Base-by-base conservation (phyloP, 768 basidiomycete genomes). In the Pisolithus albus region DNA sequence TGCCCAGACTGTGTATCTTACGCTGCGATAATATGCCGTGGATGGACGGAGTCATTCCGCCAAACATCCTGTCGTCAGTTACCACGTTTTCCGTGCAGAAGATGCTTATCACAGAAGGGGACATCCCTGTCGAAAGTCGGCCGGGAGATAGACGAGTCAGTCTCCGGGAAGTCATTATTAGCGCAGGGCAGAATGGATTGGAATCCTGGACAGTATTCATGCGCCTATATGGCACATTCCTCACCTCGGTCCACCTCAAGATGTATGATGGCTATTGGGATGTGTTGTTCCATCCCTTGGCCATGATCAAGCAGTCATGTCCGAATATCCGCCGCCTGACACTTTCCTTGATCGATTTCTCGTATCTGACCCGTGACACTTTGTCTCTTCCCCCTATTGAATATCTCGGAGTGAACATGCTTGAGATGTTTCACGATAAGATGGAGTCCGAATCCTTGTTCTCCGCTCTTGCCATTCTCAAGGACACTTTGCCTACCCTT, bases 311-410 rank as follows among this genome's bases (percentile, higher is more conserved):
- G 0, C 42, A 18, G 11, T 19, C 47, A 10, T 66, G 62, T 34
- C 63, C 61, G 2, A 18, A 26, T 24, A 42, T 65, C 18, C 55
- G 47, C 32, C 56, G 55, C 39, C 53, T 65, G 13, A 63, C 52
- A 9, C 36, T 65, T 21, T 55, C 38, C 10, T 40, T 52, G 2
- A 32, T 47, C 1, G 28, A 13, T 2, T 57, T 57, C 15, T 18
- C 48, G 7, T 9, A 9, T 30, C 30, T 30, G 30, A 30, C 30
- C 30, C 8, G 8, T 9, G 16, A 42, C 2, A 42, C 56, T 11
- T 15, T 47, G 9, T 18, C 38, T 36, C 56, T 58, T 26, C 58
- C 56, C 5, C 44, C 63, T 7, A 47, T 64, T 24, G 39, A 38
- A 4, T 57, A 59, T 34, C 18, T 65, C 1, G 61, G 56, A 13